These are phyloP conservation scores for Bombardia bombarda DNA, from an alignment of 495 filamentous ascomycete genomes.

Conservation along the genomic window DNA sequence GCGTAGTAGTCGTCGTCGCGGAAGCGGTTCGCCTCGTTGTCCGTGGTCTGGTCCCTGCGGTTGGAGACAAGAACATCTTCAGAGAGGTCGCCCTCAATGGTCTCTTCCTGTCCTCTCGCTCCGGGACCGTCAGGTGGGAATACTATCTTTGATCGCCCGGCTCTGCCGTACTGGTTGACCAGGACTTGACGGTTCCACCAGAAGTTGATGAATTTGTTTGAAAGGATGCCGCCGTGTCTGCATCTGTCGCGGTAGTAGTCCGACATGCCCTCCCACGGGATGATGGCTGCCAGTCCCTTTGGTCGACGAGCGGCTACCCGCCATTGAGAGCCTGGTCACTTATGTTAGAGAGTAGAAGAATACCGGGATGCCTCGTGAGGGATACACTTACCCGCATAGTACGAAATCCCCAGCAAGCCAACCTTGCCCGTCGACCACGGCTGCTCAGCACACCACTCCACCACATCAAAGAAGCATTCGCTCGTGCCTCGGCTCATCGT, in stretches of 20 bases:
- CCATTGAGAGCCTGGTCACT: constrained; percentile 40
- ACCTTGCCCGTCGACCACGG: constrained; percentile 55
- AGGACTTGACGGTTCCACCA: constrained; percentile 62
- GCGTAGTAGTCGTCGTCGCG: constrained; percentile 55
- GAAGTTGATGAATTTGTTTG: constrained; percentile 52
- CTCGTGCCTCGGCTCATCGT: constrained; percentile 52
- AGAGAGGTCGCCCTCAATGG: constrained; percentile 47
- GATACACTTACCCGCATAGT: constrained; percentile 44
- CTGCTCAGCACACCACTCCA: constrained; percentile 57
- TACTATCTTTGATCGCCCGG: constrained; percentile 15
- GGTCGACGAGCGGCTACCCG: constrained; percentile 53
- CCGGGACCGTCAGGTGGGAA: constrained; percentile 29
- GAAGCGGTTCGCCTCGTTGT: constrained; percentile 47
- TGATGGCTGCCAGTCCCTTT: constrained; percentile 49
- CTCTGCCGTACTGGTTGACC: constrained; percentile 53
- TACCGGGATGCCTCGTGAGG: not conserved
- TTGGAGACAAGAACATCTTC: constrained; percentile 44
- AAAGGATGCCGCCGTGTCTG: constrained; percentile 58
- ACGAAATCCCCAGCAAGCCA: constrained; percentile 53
- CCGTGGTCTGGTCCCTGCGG: constrained; percentile 51
- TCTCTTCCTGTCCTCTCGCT: constrained; percentile 43
- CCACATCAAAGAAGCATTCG: constrained; percentile 53
- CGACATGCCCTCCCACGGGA: constrained; percentile 65
- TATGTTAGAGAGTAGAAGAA: constrained; percentile 4
- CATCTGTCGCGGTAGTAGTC: constrained; percentile 59